Evolutionary conservation across 495 filamentous ascomycete species (phyloP), one percentile per base, ranked within the genome.

Genomic region (Articulospora tetracladia): DNA sequence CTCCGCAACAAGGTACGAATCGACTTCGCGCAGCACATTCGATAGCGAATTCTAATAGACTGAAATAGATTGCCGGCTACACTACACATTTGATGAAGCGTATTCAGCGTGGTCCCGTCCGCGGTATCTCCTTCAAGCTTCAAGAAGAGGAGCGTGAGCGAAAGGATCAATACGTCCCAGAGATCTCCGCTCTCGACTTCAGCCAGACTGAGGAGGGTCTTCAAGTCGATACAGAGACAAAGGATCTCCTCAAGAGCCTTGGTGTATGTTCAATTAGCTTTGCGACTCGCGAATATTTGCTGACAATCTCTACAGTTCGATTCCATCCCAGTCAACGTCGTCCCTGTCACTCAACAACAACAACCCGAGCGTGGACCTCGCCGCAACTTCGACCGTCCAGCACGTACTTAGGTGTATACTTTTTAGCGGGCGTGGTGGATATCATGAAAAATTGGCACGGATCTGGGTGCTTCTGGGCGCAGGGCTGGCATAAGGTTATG

Each of bases 91-190:
- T 92, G 75, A 93, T 98, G 94, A 97, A 96, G 85, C 94, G 94
- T 80, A 98, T 98, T 74, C 93, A 97, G 81, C 92, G 94, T 76
- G 94, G 94, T 49, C 94, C 94, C 64, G 94, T 98, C 78, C 94
- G 94, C 71, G 94, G 94, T 85, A 98, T 98, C 80, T 98, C 95
- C 76, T 98, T 98, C 91, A 98, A 98, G 86, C 88, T 98, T 55
- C 94, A 98, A 83, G 94, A 98, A 82, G 94, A 98, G 82, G 94
- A 98, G 85, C 89, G 94, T 83, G 94, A 98, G 83, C 87, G 94
- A 73, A 98, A 98, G 89, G 94, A 98, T 84, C 95, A 98, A 86
- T 98, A 97, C 81, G 94, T 98, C 63, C 95, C 95, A 67, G 94
- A 98, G 80, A 81, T 98, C 69, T 98, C 95, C 44, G 94, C 95